Evolutionary conservation across 176 grass and related monocot species (phyloP).

Genomic region (Zoysia pacifica): DNA sequence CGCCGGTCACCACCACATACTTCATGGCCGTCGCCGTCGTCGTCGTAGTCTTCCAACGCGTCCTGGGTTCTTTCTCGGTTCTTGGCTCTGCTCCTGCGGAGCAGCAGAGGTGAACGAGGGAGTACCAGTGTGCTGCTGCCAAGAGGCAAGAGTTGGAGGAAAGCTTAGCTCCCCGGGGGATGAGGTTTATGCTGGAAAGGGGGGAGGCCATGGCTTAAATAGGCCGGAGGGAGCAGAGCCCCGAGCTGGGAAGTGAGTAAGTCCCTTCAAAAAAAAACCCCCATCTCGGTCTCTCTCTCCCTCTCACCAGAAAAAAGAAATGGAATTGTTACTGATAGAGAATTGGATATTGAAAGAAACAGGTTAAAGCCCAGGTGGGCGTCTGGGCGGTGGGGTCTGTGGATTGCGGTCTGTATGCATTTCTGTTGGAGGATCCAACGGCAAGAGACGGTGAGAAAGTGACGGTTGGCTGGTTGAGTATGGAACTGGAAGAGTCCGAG

Average conservation of each 20-base stretch:
- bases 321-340: no score
- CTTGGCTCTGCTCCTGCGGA: constrained; percentile 19
- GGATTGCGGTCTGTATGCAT: no score
- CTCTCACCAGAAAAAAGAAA: neutral
- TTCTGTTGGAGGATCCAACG: no score
- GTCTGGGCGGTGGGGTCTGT: no score
- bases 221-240: neutral
- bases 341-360: neutral
- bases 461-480: no score
- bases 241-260: neutral
- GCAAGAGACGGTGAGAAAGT: no score
- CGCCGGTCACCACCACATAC: constrained; percentile 93
- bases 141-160: neutral
- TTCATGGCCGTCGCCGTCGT: constrained; percentile 54
- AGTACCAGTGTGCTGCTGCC: constrained; percentile 3
- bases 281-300: neutral
- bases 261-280: neutral
- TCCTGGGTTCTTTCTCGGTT: neutral
- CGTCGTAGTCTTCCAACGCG: neutral
- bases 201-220: constrained; percentile 29
- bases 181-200: neutral
- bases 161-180: no score
- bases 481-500: no score
- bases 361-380: no score
- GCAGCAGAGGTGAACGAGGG: neutral